phyloP scores from a whole-genome alignment of 257 asterid genomes.

The Nicotiana paniculata region DNA sequence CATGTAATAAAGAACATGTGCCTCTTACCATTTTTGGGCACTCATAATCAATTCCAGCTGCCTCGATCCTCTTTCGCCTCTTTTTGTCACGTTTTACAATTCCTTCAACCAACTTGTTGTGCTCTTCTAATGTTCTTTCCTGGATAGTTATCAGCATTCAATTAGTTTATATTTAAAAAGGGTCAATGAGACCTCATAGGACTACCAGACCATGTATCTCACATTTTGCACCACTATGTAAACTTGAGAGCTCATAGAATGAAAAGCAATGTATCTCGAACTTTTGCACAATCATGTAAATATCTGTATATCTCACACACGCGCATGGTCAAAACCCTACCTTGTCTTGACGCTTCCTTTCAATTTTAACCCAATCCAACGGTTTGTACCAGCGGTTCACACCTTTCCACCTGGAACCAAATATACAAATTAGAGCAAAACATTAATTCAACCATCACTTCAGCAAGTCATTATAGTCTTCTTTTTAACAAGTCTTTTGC shows the following conservation, averaged over 20 bases:
- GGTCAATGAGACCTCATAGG: neutral
- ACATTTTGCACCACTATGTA: neutral
- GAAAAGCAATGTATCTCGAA: neutral
- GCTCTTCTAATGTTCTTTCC: constrained; percentile 69
- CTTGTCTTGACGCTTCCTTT: constrained; percentile 80
- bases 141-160: constrained; percentile 11
- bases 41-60: constrained; percentile 78
- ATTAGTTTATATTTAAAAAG: neutral
- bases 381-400: constrained; percentile 52
- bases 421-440: neutral
- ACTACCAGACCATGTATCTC: neutral
- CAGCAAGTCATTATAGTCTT: neutral
- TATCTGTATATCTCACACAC: neutral
- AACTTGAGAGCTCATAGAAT: neutral
- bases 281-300: neutral
- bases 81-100: constrained; percentile 58
- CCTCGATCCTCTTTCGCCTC: constrained; percentile 71
- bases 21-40: constrained; percentile 76
- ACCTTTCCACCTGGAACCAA: constrained; percentile 68
- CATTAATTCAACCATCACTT: neutral
- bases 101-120: constrained; percentile 53
- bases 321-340: constrained; percentile 21
- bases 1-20: neutral
- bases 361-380: constrained; percentile 62
- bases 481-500: neutral